Base-by-base conservation (phyloP, 306 rosid genomes). In the Fragaria nilgerrensis region DNA sequence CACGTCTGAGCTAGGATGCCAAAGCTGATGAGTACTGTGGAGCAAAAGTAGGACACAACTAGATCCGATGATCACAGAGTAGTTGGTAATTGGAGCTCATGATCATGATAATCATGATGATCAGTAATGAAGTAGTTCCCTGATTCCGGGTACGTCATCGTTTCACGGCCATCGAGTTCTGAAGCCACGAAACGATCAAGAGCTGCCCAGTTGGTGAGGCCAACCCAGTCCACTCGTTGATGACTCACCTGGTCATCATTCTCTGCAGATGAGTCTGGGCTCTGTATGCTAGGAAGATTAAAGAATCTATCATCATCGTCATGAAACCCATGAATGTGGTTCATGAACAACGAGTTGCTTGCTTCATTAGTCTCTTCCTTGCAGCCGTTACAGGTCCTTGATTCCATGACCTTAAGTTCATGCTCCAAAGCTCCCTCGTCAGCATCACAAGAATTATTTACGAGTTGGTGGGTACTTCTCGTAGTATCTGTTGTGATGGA, bases 101-200 rank as follows among this genome's bases (percentile, higher is more conserved):
- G 32, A 29, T 29, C 32, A 29, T 29, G 34, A 32, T 32, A 2
- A 32, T 32, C 34, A 32, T 32, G 34, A 32, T 32, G 34, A 32
- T 32, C 34, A 32, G 34, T 32, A 32, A 32, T 32, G 34, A 32
- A 2, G 34, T 32, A 32, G 34, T 32, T 32, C 34, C 34, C 34
- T 32, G 34, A 32, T 32, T 32, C 34, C 34, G 34, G 34, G 34
- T 32, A 32, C 34, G 34, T 2, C 4, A 32, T 32, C 34, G 0
- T 32, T 32, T 32, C 34, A 32, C 34, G 34, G 43, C 95, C 94
- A 72, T 92, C 92, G 10, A 92, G 86, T 48, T 92, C 97, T 10
- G 90, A 92, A 2, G 98, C 98, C 5, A 92, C 95, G 0, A 94
- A 84, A n/a, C 93, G 85, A 77, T 94, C 98, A 29, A 94, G 78